Conservation (phyloP, 768 basidiomycete genomes). For the Auriscalpium orientale region DNA sequence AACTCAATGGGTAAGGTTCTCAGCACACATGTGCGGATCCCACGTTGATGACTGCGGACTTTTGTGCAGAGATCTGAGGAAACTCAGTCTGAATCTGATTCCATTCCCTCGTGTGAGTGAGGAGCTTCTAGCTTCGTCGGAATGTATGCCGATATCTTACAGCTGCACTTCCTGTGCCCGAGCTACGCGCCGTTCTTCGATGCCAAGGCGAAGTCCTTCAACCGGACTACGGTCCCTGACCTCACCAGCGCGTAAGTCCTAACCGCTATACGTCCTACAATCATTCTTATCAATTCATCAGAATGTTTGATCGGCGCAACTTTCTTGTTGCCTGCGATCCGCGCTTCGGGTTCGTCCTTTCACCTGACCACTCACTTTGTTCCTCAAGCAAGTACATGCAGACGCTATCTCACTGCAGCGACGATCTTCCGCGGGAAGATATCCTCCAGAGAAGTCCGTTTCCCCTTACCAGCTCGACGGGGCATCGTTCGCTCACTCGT, state of each 20-base stretch:
- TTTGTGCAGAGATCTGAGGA: conserved; percentile 65
- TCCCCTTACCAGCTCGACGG: conserved; percentile 10
- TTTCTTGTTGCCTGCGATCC: conserved; percentile 81
- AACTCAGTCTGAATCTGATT: conserved; percentile 88
- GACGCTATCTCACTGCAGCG: conserved; percentile 82
- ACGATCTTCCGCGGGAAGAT: conserved; percentile 83
- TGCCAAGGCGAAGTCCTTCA: conserved; percentile 51
- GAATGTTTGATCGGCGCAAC: conserved; percentile 75
- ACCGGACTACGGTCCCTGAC: conserved; percentile 55
- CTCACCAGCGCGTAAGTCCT: conserved; percentile 61
- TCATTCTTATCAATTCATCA: conserved; percentile 19
- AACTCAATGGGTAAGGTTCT: conserved; percentile 67
- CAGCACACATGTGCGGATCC: too few species aligned
- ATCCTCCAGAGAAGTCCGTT: conserved; percentile 69
- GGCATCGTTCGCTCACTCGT: conserved; percentile 21
- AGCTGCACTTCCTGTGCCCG: conserved; percentile 96
- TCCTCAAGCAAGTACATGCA: not conserved
- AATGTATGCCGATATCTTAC: conserved; percentile 8
- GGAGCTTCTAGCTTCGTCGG: not conserved
- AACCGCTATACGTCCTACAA: too few species aligned
- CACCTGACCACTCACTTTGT: not conserved
- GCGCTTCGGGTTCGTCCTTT: conserved; percentile 50
- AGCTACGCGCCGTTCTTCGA: conserved; percentile 89
- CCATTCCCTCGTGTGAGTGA: conserved; percentile 85
- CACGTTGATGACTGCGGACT: not conserved